Percentiles rank a stretch among this genome's conserved stretches.
These are phyloP conservation scores for Blastocystis sp. DNA, from an alignment of 352 stramenopile species.

Conservation along the genomic window DNA sequence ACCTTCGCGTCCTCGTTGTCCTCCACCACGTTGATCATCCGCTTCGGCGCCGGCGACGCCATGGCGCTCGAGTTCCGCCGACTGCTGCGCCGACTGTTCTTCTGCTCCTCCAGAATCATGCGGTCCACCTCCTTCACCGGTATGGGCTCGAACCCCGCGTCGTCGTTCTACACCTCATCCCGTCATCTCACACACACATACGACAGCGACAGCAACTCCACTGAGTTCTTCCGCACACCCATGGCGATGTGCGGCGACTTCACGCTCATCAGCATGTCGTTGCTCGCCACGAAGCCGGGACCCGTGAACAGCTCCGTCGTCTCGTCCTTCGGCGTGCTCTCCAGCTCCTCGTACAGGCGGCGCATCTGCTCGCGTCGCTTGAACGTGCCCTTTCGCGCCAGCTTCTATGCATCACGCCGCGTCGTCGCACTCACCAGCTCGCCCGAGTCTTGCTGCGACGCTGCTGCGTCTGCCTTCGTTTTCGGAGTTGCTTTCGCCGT, in stretches of 20 bases:
- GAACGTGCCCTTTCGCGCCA: slow-evolving; percentile 1
- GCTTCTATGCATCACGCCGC: background rate
- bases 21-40: background rate
- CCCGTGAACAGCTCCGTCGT: background rate
- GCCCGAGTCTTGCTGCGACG: too few relatives aligned
- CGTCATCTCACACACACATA: background rate
- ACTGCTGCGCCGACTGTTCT: background rate
- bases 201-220: slow-evolving; percentile 6
- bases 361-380: slow-evolving; percentile 21
- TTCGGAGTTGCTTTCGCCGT: too few relatives aligned
- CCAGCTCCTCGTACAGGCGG: background rate
- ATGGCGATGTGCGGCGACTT: background rate
- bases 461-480: too few relatives aligned
- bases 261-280: background rate
- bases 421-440: too few relatives aligned
- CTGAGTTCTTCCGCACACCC: background rate
- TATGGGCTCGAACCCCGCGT: slow-evolving; percentile 5
- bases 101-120: slow-evolving; percentile 34
- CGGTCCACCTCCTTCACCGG: slow-evolving; percentile 8
- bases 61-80: background rate
- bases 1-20: background rate
- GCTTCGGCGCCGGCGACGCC: background rate
- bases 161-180: slow-evolving; percentile 28
- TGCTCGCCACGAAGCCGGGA: background rate
- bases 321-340: background rate